A percentile compares a stretch with the other conserved stretches of the same genome.
These are phyloP conservation scores for Aurantiochytrium sp. DNA, from an alignment of 108 stramenopile genomes.

Conservation along the genomic window DNA sequence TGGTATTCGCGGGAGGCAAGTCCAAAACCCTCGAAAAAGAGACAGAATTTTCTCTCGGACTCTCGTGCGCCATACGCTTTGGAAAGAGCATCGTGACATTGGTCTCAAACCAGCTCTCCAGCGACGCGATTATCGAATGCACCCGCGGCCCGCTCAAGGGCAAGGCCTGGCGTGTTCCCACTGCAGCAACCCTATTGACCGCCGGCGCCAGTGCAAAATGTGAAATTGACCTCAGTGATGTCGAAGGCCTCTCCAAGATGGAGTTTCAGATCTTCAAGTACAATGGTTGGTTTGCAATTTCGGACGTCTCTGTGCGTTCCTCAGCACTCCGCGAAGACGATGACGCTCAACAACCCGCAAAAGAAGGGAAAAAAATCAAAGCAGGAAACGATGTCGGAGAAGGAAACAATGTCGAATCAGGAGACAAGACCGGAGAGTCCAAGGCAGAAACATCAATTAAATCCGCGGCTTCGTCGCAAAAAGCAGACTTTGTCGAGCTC, in stretches of 20 bases:
- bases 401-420: too few species aligned
- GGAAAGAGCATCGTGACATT: not conserved
- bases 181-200: not conserved
- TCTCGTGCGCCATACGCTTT: not conserved
- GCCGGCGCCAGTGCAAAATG: not conserved
- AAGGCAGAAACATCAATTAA: too few species aligned
- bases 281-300: not conserved
- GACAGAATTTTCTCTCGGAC: not conserved
- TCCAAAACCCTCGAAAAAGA: not conserved
- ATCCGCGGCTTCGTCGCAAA: too few species aligned
- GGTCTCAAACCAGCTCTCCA: not conserved
- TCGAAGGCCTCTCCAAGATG: not conserved
- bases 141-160: not conserved
- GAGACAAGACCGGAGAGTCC: too few species aligned
- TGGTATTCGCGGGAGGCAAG: not conserved
- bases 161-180: not conserved
- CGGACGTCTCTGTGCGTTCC: not conserved
- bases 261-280: slow-evolving; percentile 8
- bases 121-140: not conserved
- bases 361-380: too few species aligned
- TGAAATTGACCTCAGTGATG: not conserved
- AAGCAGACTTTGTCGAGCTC: too few species aligned
- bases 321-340: not conserved
- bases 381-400: too few species aligned
- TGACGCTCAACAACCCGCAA: too few species aligned